Evolutionary conservation across 805 yeast species (phyloP).

Genomic region (Nakazawaea sp.): DNA sequence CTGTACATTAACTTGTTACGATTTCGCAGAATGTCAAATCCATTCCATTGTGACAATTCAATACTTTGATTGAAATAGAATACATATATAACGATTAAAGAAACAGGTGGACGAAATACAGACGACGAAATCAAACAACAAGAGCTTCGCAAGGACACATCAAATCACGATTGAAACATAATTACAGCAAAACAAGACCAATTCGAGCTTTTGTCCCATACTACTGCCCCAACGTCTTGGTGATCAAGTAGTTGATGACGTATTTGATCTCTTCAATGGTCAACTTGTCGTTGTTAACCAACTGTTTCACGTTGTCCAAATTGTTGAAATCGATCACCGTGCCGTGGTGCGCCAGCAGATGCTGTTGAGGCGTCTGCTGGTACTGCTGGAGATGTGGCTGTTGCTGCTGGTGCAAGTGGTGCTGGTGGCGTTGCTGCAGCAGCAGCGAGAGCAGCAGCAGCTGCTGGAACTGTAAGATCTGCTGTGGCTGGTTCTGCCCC

Average conservation of each 20-base stretch:
- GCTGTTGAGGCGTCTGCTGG: conserved; percentile 4
- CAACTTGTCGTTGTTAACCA: conserved; percentile 9
- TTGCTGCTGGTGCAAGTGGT: conserved; percentile 6
- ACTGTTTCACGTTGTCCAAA: conserved; percentile 6
- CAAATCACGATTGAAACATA: too few species aligned
- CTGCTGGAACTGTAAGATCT: conserved; percentile 9
- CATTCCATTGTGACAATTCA: too few species aligned
- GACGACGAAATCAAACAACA: background rate
- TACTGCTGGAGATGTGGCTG: conserved; percentile 4
- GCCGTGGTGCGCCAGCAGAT: conserved; percentile 5
- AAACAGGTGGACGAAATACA: background rate
- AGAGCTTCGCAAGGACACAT: too few species aligned
- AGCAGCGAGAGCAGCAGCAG: conserved; percentile 7
- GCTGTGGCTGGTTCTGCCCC: conserved; percentile 9
- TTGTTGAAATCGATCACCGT: conserved; percentile 10
- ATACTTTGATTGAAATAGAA: too few species aligned
- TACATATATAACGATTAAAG: too few species aligned
- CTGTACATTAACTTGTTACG: too few species aligned
- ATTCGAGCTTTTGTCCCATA: too few species aligned
- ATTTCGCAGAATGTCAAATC: too few species aligned
- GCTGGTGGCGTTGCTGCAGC: conserved; percentile 8
- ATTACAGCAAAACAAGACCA: too few species aligned
- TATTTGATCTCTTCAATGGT: conserved; percentile 11
- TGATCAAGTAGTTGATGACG: conserved; percentile 6
- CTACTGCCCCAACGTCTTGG: conserved; percentile 1